phyloP scores from a whole-genome alignment of 768 basidiomycete genomes.

The Pisolithus microcarpus region DNA sequence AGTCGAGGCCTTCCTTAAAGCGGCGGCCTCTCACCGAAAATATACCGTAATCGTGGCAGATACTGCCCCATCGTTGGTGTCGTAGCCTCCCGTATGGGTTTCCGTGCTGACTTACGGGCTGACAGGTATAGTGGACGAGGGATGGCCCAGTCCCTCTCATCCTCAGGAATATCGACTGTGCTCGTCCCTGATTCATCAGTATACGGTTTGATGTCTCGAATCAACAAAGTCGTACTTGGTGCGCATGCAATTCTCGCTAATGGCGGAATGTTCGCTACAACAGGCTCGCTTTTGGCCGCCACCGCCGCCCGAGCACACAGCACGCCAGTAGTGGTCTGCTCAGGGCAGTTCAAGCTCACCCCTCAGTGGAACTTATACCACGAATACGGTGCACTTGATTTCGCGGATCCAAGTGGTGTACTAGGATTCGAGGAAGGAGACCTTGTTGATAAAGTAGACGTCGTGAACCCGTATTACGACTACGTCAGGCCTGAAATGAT shows the following conservation, averaged over 20 bases:
- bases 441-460: slow-evolving; percentile 82
- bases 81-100: neutral
- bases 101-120: neutral
- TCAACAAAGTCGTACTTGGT: slow-evolving; percentile 93
- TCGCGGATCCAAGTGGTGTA: slow-evolving; percentile 62
- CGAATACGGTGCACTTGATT: slow-evolving; percentile 78
- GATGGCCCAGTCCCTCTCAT: slow-evolving; percentile 76
- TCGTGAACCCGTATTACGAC: slow-evolving; percentile 94
- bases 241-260: slow-evolving; percentile 96
- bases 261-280: slow-evolving; percentile 88
- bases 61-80: slow-evolving; percentile 81
- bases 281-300: slow-evolving; percentile 79
- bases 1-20: slow-evolving; percentile 88
- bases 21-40: slow-evolving; percentile 83
- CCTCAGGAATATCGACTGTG: slow-evolving; percentile 83
- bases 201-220: slow-evolving; percentile 92
- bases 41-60: slow-evolving; percentile 96
- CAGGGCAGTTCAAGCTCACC: slow-evolving; percentile 95
- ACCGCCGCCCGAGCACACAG: slow-evolving; percentile 84
- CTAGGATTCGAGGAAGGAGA: slow-evolving; percentile 70
- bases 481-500: slow-evolving; percentile 90
- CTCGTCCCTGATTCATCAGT: slow-evolving; percentile 95
- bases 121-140: slow-evolving; percentile 75
- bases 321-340: slow-evolving; percentile 88
- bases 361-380: slow-evolving; percentile 86